Evolutionary conservation across 176 grass and related monocot genomes (phyloP), one percentile per base, ranked within the genome.

Genomic region (Aegilops speltoides): DNA sequence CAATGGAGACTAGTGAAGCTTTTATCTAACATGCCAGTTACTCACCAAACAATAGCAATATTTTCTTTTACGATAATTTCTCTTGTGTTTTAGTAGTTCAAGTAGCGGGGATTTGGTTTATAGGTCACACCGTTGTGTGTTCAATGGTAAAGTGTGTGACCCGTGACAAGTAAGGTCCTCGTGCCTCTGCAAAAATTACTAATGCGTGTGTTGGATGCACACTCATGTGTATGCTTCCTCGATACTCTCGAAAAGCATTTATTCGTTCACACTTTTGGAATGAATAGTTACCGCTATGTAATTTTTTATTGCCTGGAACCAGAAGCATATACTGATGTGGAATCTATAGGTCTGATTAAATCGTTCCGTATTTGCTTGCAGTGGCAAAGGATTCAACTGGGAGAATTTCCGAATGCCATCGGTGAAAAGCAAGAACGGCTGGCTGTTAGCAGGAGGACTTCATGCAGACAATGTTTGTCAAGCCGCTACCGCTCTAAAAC

Each of bases 341-440:
- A 28, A 50, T 19, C 8, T 76, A 19, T 48, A 29, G 24, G 3
- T 76, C 15, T 73, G 8, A 59, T 24, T 23, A 70, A 61, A 62
- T 70, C 0, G 5, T 34, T 64, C 17, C 2, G 28, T 11, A 37
- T 89, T 3, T 77, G 33, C 76, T 91, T 93, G 34, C 82, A 97
- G 95, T 79, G 95, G 95, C 24, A 94, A 93, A 91, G 92, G 92
- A 64, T 97, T 97, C 68, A 93, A 97, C 29, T 94, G 95, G 95
- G 83, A 91, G 17, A 92, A 82, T 57, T 97, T 97, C 24, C 73
- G n/a, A 59, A 79, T 94, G 77, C 92, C 95, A 46, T 17, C 61
- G 0, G 38, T 94, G 8, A 84, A 62, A 78, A 97, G 88, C 81
- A 97, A 88, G 70, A 81, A 88, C 2, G 95, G 95, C 14, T 97